phyloP scores from a whole-genome alignment of 2,329 filamentous ascomycete species.

The Talaromyces piceae region DNA sequence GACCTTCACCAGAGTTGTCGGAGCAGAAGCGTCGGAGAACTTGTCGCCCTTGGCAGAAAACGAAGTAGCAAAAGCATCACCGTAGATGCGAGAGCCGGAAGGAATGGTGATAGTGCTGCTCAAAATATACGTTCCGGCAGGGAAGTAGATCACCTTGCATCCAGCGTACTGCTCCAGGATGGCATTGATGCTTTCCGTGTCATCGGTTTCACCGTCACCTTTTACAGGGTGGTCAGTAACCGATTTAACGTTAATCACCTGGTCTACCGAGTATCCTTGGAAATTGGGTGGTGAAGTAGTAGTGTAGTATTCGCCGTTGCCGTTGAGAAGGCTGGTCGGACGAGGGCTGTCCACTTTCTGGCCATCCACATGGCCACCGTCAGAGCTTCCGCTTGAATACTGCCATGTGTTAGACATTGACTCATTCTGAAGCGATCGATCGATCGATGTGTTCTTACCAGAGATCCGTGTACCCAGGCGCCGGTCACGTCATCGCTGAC shows the following conservation, averaged over 20 bases:
- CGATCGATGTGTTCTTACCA: slow-evolving; percentile 11
- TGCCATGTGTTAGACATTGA: neutral
- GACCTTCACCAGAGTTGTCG: slow-evolving; percentile 45
- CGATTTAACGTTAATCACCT: slow-evolving; percentile 43
- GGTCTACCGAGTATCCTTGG: slow-evolving; percentile 30
- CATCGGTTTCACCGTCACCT: slow-evolving; percentile 38
- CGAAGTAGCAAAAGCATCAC: slow-evolving; percentile 45
- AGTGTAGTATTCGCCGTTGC: slow-evolving; percentile 34
- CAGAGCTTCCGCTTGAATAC: slow-evolving; percentile 13
- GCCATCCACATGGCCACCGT: slow-evolving; percentile 24
- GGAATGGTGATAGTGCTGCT: slow-evolving; percentile 42
- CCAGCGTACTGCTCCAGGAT: slow-evolving; percentile 24
- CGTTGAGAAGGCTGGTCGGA: slow-evolving; percentile 23
- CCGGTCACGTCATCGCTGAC: slow-evolving; percentile 18
- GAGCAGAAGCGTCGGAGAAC: slow-evolving; percentile 39
- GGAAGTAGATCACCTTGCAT: slow-evolving; percentile 27
- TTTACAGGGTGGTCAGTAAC: slow-evolving; percentile 33
- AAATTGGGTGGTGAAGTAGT: slow-evolving; percentile 37
- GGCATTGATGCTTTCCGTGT: slow-evolving; percentile 30
- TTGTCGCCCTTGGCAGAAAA: slow-evolving; percentile 43
- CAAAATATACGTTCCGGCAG: slow-evolving; percentile 34
- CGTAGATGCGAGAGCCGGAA: slow-evolving; percentile 44
- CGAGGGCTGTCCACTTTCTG: slow-evolving; percentile 24
- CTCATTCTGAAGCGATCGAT: neutral
- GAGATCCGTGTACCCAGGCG: slow-evolving; percentile 29